Percentiles rank a stretch among this genome's conserved stretches.
These are phyloP conservation scores for Tylopilus balloui DNA, from an alignment of 768 basidiomycete genomes.

Conservation along the genomic window DNA sequence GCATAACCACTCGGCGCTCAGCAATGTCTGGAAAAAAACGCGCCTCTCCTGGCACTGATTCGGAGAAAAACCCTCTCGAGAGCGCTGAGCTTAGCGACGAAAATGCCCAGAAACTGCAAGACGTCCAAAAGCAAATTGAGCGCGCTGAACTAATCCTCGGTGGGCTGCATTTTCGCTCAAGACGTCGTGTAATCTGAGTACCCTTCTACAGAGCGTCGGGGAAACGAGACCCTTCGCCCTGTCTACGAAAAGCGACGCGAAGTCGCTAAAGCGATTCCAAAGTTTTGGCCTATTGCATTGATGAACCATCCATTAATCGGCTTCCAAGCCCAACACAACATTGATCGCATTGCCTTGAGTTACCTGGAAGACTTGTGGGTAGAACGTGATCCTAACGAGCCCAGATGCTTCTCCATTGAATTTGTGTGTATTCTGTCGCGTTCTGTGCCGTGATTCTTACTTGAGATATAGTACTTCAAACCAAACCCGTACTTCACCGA, in stretches of 20 bases:
- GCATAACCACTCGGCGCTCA: slow-evolving; percentile 1
- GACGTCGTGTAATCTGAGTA: slow-evolving; percentile 3
- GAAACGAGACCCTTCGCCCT: slow-evolving; percentile 51
- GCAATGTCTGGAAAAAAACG: slow-evolving; percentile 57
- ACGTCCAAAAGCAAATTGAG: slow-evolving; percentile 63
- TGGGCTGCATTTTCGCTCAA: slow-evolving; percentile 34
- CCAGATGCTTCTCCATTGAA: slow-evolving; percentile 79
- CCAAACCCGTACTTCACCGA: slow-evolving; percentile 82
- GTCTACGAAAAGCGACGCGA: slow-evolving; percentile 70
- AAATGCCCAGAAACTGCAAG: slow-evolving; percentile 63
- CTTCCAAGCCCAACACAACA: slow-evolving; percentile 63
- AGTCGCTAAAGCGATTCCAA: slow-evolving; percentile 59
- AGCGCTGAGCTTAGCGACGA: slow-evolving; percentile 67
- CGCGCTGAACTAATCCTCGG: slow-evolving; percentile 71
- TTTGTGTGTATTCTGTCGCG: slow-evolving; percentile 58
- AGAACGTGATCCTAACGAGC: slow-evolving; percentile 64
- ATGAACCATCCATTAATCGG: slow-evolving; percentile 66
- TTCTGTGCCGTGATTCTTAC: slow-evolving; percentile 6
- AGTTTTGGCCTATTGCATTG: slow-evolving; percentile 85
- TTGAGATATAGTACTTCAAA: slow-evolving; percentile 61
- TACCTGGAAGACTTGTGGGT: slow-evolving; percentile 87
- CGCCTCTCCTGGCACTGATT: slow-evolving; percentile 73
- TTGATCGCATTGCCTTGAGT: slow-evolving; percentile 77
- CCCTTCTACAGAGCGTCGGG: slow-evolving; percentile 57
- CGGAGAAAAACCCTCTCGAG: slow-evolving; percentile 64